These are phyloP conservation scores for Extremus antarcticus DNA, from an alignment of 495 filamentous ascomycete species.

Conservation along the genomic window DNA sequence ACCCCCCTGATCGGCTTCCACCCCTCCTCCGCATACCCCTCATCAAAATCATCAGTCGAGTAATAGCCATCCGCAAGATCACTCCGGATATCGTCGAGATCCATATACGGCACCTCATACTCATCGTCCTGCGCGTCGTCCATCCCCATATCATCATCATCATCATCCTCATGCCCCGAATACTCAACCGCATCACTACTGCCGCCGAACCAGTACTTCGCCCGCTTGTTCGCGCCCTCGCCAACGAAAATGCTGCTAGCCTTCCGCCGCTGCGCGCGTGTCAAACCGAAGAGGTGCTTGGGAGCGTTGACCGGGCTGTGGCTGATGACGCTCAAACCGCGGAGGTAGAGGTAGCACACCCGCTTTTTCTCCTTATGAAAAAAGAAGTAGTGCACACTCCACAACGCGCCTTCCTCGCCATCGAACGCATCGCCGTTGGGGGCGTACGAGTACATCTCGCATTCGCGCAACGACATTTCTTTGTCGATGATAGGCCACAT, in stretches of 20 bases:
- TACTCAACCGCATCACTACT: conserved; percentile 35
- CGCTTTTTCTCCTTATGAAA: conserved; percentile 88
- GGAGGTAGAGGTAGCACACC: conserved; percentile 88
- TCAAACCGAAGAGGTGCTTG: neutral
- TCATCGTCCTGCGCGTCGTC: conserved; percentile 10
- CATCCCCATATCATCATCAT: conserved; percentile 19
- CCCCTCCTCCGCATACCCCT: neutral
- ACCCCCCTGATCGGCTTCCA: too few species aligned
- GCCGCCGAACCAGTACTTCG: conserved; percentile 67
- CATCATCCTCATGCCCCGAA: conserved; percentile 20
- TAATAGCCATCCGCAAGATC: conserved; percentile 10
- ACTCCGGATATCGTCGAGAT: conserved; percentile 15
- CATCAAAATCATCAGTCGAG: neutral
- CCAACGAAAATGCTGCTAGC: conserved; percentile 20
- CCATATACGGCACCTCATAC: conserved; percentile 15
- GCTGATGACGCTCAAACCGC: conserved; percentile 71
- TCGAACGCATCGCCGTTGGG: conserved; percentile 76
- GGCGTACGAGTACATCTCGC: conserved; percentile 72
- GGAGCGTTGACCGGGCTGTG: conserved; percentile 44
- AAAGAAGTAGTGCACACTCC: conserved; percentile 94
- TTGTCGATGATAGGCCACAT: conserved; percentile 88
- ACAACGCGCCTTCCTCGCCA: conserved; percentile 84
- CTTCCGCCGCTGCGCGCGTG: neutral
- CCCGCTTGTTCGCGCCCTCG: conserved; percentile 58
- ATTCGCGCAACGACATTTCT: conserved; percentile 80